These are phyloP conservation scores for Lentinula detonsa DNA, from an alignment of 768 basidiomycete genomes.

Conservation along the genomic window DNA sequence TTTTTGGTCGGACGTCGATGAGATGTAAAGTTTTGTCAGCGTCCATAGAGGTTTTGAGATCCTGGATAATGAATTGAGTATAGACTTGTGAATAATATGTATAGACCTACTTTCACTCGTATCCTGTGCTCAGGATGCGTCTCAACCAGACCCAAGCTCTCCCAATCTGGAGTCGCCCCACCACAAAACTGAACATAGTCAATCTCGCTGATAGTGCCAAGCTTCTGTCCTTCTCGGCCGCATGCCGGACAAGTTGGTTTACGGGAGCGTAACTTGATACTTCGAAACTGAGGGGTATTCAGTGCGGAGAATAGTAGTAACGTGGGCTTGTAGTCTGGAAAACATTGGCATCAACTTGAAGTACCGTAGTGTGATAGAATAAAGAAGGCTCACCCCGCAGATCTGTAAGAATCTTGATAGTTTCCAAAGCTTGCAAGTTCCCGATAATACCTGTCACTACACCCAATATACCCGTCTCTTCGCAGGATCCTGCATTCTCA, in stretches of 20 bases:
- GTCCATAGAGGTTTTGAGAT: slow-evolving; percentile 35
- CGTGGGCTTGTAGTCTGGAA: slow-evolving; percentile 51
- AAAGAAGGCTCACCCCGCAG: slow-evolving; percentile 44
- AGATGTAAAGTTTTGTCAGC: slow-evolving; percentile 28
- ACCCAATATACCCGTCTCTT: slow-evolving; percentile 85
- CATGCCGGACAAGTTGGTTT: slow-evolving; percentile 75
- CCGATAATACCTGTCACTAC: slow-evolving; percentile 88
- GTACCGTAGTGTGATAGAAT: not conserved
- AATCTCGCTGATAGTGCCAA: slow-evolving; percentile 43
- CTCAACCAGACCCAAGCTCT: slow-evolving; percentile 40
- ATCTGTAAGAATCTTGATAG: slow-evolving; percentile 73
- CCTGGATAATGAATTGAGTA: slow-evolving; percentile 25
- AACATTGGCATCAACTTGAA: not conserved
- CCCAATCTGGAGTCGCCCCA: slow-evolving; percentile 63
- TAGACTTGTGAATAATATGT: not conserved
- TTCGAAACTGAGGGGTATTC: slow-evolving; percentile 66
- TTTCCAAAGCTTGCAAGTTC: slow-evolving; percentile 82
- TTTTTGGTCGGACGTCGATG: slow-evolving; percentile 74
- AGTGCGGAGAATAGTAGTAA: slow-evolving; percentile 75
- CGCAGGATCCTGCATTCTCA: slow-evolving; percentile 68
- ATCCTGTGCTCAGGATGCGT: slow-evolving; percentile 38
- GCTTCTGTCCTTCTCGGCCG: slow-evolving; percentile 39
- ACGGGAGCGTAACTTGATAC: slow-evolving; percentile 70
- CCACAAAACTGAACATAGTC: slow-evolving; percentile 91
- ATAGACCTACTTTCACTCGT: slow-evolving; percentile 30